These are phyloP conservation scores for Parasitella parasitica DNA, from an alignment of 371 early-diverging fungal species.

Conservation along the genomic window DNA sequence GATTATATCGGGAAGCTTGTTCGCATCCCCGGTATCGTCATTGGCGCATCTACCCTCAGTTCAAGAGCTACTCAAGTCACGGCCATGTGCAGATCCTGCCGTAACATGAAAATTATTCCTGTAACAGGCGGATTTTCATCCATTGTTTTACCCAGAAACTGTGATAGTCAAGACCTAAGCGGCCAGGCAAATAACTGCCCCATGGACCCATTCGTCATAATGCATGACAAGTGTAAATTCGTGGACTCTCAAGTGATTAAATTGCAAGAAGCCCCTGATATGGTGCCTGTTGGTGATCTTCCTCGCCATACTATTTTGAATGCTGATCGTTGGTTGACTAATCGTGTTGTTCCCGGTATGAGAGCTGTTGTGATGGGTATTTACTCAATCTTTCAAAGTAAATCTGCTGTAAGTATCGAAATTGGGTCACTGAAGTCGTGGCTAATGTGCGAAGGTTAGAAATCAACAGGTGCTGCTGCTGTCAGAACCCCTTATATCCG, in stretches of 20 bases:
- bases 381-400: slow-evolving; percentile 87
- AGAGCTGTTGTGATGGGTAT: slow-evolving; percentile 96
- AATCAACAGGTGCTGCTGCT: slow-evolving; percentile 74
- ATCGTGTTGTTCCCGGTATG: slow-evolving; percentile 94
- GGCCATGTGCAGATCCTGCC: slow-evolving; percentile 87
- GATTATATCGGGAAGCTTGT: slow-evolving; percentile 92
- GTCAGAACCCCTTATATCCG: slow-evolving; percentile 93
- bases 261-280: slow-evolving; percentile 98
- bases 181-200: slow-evolving; percentile 62
- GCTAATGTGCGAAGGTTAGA: slow-evolving; percentile 18
- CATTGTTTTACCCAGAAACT: slow-evolving; percentile 82
- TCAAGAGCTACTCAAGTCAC: slow-evolving; percentile 88
- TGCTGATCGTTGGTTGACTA: slow-evolving; percentile 88
- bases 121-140: slow-evolving; percentile 89
- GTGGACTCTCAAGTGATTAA: slow-evolving; percentile 98
- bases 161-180: slow-evolving; percentile 54
- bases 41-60: slow-evolving; percentile 89
- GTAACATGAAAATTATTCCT: slow-evolving; percentile 73
- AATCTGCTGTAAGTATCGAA: slow-evolving; percentile 47
- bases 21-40: slow-evolving; percentile 96
- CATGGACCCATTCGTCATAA: slow-evolving; percentile 94
- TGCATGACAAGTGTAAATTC: slow-evolving; percentile 95
- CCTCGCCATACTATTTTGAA: slow-evolving; percentile 95
- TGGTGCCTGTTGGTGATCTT: slow-evolving; percentile 98
- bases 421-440: too few relatives aligned